These are phyloP conservation scores for Talaromyces sp. DNA, from an alignment of 2,329 filamentous ascomycete genomes.

Conservation along the genomic window DNA sequence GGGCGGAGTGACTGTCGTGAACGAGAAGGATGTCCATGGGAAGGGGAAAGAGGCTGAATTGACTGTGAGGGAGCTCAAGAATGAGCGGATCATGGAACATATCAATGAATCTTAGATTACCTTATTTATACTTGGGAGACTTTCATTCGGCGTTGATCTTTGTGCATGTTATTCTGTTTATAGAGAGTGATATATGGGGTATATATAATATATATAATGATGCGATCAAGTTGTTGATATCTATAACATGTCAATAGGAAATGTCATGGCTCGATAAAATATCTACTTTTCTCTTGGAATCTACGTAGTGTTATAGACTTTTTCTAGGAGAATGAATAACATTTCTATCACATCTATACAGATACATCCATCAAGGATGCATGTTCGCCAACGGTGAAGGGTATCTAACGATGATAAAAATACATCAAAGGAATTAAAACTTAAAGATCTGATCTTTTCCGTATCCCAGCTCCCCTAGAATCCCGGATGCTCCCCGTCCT, in stretches of 20 bases:
- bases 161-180: not conserved
- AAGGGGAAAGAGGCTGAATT: conserved; percentile 6
- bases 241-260: not conserved
- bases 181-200: not conserved
- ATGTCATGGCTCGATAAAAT: not conserved
- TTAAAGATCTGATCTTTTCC: conserved; percentile 57
- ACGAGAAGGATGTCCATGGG: not conserved
- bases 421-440: conserved; percentile 45
- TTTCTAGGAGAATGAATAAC: not conserved
- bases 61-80: conserved; percentile 4
- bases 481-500: conserved; percentile 40
- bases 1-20: not conserved
- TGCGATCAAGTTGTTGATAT: not conserved
- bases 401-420: not conserved
- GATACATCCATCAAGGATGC: not conserved
- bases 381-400: not conserved
- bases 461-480: conserved; percentile 60
- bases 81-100: not conserved
- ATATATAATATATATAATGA: not conserved
- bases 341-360: not conserved
- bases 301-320: too few relatives aligned
- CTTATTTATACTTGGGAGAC: not conserved
- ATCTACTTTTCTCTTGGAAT: not conserved
- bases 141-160: not conserved
- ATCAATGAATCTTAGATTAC: conserved; percentile 1